Conservation (phyloP, 371 early-diverging fungal genomes). For the Saksenaea vasiformis region DNA sequence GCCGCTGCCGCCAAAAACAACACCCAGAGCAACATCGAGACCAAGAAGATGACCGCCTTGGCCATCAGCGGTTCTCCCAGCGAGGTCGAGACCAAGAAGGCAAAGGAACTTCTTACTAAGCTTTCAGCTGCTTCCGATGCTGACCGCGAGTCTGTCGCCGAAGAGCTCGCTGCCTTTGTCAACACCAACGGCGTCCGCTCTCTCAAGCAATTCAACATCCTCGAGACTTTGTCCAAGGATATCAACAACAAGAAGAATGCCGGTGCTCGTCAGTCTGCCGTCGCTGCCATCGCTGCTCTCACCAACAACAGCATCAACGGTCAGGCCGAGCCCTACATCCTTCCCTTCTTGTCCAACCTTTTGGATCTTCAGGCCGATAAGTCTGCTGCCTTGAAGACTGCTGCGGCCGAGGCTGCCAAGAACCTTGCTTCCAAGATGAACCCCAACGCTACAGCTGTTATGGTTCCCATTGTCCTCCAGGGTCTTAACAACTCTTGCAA, state of each 20-base stretch:
- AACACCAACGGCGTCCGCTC: conserved; percentile 56
- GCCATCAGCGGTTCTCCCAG: conserved; percentile 16
- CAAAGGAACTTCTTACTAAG: conserved; percentile 38
- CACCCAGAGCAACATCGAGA: conserved; percentile 8
- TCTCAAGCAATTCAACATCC: conserved; percentile 57
- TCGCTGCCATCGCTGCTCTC: conserved; percentile 63
- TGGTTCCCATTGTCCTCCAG: conserved; percentile 63
- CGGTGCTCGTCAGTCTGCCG: conserved; percentile 63
- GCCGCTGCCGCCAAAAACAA: conserved; percentile 14
- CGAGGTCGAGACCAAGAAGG: conserved; percentile 29
- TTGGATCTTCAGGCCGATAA: conserved; percentile 72
- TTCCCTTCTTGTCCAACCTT: conserved; percentile 55
- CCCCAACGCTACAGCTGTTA: conserved; percentile 52
- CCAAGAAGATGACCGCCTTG: conserved; percentile 25
- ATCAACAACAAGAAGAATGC: conserved; percentile 69
- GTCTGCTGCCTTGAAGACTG: conserved; percentile 57
- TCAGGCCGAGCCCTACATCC: conserved; percentile 64
- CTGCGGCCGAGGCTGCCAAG: conserved; percentile 58
- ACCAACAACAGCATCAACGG: conserved; percentile 44
- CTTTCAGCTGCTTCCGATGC: conserved; percentile 29
- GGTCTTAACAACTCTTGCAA: conserved; percentile 67
- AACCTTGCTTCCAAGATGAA: conserved; percentile 55
- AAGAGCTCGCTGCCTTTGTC: conserved; percentile 39
- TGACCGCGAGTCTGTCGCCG: conserved; percentile 36
- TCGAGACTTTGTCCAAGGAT: conserved; percentile 57